Base-by-base conservation (phyloP, 352 stramenopile species). In the Phytophthora pistaciae region DNA sequence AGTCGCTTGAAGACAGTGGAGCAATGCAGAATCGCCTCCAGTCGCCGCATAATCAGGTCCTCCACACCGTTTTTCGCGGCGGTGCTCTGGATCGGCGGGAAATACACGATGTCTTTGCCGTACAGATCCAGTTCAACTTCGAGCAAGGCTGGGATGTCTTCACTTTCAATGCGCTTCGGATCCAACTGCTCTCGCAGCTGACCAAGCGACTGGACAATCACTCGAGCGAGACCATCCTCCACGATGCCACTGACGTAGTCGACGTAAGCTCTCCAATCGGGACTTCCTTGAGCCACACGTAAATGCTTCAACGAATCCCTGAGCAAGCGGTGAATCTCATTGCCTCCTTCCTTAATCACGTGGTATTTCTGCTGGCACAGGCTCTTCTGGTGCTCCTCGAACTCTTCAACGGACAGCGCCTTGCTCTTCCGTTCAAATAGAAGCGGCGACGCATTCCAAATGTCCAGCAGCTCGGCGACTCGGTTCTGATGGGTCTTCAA, bases 81-180 rank as follows among this genome's bases (percentile, higher is more conserved):
- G 23, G 75, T 86, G 20, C 65, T 68, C 42, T 84, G 69, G 3
- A 96, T 91, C 3, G 82, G 68, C 4, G 91, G 92, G n/a, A 88
- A 88, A 54, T 91, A 97, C 8, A 96, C 82, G 16, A 97, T 84
- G 14, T 93, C 84, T 56, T 93, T 92, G 13, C 92, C 90, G 31
- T 93, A 91, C 44, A 98, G 64, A 75, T 98, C 91, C n/a, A 98
- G 68, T 40, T 98, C 92, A 14, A 98, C 87, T 75, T 98, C 92
- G 5, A 98, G 33, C 18, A 98, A 80, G 3, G 94, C 91, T 0
- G 91, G 89, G 10, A 97, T 71, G 42, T 96, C 87, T 40, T 97
- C 85, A 16, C 80, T 88, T 46, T 94, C 82, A 42, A 98, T 94
- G 16, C 89, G 85, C 16, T 84, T 85, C 0, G 89, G 83, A 70